Base-by-base conservation (phyloP, 768 basidiomycete genomes). In the Myochromella boudieri region DNA sequence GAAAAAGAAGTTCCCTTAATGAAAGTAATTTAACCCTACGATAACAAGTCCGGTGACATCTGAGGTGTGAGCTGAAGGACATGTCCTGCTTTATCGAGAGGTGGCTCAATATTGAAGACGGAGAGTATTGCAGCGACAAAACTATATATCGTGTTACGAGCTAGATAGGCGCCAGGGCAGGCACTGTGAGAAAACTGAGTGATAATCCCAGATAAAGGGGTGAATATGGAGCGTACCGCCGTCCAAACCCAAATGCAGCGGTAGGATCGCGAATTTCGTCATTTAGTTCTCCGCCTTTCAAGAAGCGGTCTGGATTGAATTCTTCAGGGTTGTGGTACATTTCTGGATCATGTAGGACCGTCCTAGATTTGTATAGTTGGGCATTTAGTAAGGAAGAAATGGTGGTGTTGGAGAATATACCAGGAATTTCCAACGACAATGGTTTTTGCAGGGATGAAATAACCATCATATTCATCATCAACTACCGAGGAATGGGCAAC, bases 121-220 rank as follows among this genome's bases (percentile, higher is more conserved):
- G 79, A 74, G 3, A 82, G 63, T 6, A 75, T 72, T 56, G 61
- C 70, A 0, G 68, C 68, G 2, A 74, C 58, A 6, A 68, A 65
- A 6, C 74, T 61, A 66, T 72, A 81, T 1, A 80, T 49, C 0
- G 76, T 77, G 0, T 71, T 67, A 37, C 82, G 77, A 0, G 80
- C 80, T 42, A 81, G 67, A 52, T 76, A 64, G 65, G 75, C 57
- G 0, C 80, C 80, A 27, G 71, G 72, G 46, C 76, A 76, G 20
- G 70, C 62, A 1, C 75, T n/a, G n/a, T n/a, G n/a, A n/a, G n/a
- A n/a, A n/a, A n/a, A n/a, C n/a, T n/a, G n/a, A n/a, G n/a, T n/a
- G n/a, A n/a, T n/a, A n/a, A n/a, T n/a, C n/a, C n/a, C n/a, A n/a
- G n/a, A n/a, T n/a, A n/a, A n/a, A n/a, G n/a, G n/a, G n/a, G n/a